phyloP scores from a whole-genome alignment of 2,329 filamentous ascomycete genomes.

The Sphaerostilbella broomeana region DNA sequence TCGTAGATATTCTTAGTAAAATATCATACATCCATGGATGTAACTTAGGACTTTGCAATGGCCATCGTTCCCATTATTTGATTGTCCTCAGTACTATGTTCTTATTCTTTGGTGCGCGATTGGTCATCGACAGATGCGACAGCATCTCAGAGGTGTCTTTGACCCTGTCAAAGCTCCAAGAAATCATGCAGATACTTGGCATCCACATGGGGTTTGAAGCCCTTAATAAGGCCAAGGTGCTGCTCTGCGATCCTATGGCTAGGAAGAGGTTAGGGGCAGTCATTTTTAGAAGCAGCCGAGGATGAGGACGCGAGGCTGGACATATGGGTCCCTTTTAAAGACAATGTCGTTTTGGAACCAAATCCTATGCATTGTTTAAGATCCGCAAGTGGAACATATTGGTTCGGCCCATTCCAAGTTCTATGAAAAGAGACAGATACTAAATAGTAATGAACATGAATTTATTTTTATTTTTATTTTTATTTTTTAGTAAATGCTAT shows the following conservation, averaged over 20 bases:
- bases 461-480: too few species aligned
- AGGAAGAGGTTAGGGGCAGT: too few species aligned
- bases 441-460: too few species aligned
- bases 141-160: constrained; percentile 10
- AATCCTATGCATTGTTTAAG: too few species aligned
- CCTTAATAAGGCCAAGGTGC: constrained; percentile 8
- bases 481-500: too few species aligned
- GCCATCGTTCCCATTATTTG: constrained; percentile 12
- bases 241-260: not conserved
- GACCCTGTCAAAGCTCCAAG: constrained; percentile 9
- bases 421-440: too few species aligned
- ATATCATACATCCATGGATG: not conserved
- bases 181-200: constrained; percentile 6
- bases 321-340: too few species aligned
- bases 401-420: too few species aligned
- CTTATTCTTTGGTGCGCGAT: constrained; percentile 12
- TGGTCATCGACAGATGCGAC: constrained; percentile 8
- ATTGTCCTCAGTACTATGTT: constrained; percentile 15
- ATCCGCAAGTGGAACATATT: too few species aligned
- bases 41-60: constrained; percentile 5
- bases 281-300: too few species aligned
- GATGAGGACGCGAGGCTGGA: too few species aligned
- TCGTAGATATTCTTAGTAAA: constrained; percentile 1
- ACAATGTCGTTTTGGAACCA: too few species aligned
- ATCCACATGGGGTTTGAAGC: constrained; percentile 16